phyloP scores from a whole-genome alignment of 2,329 filamentous ascomycete genomes.

The Paecilomyces sp. region DNA sequence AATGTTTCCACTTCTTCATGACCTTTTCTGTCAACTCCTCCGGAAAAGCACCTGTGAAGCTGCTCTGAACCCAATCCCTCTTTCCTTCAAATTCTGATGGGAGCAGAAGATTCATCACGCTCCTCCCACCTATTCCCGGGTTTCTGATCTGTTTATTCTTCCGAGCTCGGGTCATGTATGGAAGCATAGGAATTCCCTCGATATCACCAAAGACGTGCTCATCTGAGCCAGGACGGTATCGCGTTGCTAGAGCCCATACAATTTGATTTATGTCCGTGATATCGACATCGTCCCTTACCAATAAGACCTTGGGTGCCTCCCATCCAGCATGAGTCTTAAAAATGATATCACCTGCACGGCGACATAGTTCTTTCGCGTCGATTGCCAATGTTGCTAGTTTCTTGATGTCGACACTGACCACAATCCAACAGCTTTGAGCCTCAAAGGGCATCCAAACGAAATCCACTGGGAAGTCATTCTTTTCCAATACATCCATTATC shows the following conservation, averaged over 20 bases:
- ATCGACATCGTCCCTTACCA: conserved; percentile 14
- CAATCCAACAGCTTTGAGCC: conserved; percentile 11
- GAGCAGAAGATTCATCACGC: conserved; percentile 1
- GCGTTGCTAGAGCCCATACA: conserved; percentile 9
- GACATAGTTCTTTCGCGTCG: conserved; percentile 8
- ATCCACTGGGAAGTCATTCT: conserved; percentile 9
- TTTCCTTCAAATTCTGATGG: conserved; percentile 1
- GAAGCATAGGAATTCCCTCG: background rate
- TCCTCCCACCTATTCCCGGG: background rate
- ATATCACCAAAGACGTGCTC: conserved; percentile 2
- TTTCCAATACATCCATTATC: conserved; percentile 10
- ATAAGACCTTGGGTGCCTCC: conserved; percentile 13
- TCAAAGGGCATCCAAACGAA: conserved; percentile 14
- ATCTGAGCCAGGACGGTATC: conserved; percentile 1
- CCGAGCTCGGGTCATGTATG: conserved; percentile 1
- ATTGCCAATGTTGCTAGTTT: conserved; percentile 8
- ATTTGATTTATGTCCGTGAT: conserved; percentile 10
- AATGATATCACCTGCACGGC: conserved; percentile 9
- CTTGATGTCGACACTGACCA: conserved; percentile 9
- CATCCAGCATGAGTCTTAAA: conserved; percentile 14
- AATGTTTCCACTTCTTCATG: conserved; percentile 1
- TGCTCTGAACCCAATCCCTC: conserved; percentile 1
- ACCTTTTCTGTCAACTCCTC: conserved; percentile 2
- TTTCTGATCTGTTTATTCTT: background rate
- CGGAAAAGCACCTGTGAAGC: conserved; percentile 2